Evolutionary conservation across 2,329 filamentous ascomycete species (phyloP).

Genomic region (Pseudonectria buxi): DNA sequence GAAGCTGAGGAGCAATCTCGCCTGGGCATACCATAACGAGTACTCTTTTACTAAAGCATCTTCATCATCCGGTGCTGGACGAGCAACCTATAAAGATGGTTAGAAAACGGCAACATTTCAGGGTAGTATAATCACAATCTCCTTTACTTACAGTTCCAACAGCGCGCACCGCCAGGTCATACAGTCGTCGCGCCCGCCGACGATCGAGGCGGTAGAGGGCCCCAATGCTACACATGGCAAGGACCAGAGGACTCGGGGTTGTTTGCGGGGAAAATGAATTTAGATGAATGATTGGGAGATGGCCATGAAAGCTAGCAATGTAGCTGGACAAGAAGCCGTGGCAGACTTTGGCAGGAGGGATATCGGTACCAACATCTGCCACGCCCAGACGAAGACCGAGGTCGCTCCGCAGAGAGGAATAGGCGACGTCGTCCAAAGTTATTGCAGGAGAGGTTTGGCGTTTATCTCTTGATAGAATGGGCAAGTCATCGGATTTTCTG

Average conservation of each 20-base stretch:
- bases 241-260: conserved; percentile 5
- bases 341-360: conserved; percentile 3
- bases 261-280: conserved; percentile 1
- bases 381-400: not conserved
- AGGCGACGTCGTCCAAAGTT: not conserved
- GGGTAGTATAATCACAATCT: no score
- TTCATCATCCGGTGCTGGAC: not conserved
- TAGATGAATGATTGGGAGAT: conserved; percentile 8
- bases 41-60: conserved; percentile 2
- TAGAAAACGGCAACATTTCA: no score
- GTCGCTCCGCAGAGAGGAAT: conserved; percentile 1
- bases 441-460: not conserved
- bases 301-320: conserved; percentile 3
- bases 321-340: conserved; percentile 8
- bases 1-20: conserved; percentile 7
- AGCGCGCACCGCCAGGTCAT: not conserved
- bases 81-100: not conserved
- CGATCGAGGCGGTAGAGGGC: conserved; percentile 9
- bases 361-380: not conserved
- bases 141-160: conserved; percentile 1
- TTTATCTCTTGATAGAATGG: not conserved
- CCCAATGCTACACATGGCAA: conserved; percentile 10
- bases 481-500: no score
- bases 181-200: conserved; percentile 1
- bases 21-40: conserved; percentile 7